Evolutionary conservation across 352 stramenopile genomes (phyloP).

Genomic region (Phytopythium litorale): DNA sequence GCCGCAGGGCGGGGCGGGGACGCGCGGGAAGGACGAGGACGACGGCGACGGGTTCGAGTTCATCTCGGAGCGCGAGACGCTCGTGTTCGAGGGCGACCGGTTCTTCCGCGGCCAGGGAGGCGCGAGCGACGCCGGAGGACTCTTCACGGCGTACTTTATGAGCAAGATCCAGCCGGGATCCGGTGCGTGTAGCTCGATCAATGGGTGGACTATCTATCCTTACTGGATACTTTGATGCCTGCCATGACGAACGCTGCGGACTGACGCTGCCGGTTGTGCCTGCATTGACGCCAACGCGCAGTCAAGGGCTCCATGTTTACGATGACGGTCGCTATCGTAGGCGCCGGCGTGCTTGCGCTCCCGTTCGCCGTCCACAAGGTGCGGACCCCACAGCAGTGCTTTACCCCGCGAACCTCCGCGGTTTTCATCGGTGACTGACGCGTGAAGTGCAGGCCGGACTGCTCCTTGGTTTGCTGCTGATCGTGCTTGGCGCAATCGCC

Average conservation of each 20-base stretch:
- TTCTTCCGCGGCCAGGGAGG: constrained; percentile 25
- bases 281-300: constrained; percentile 10
- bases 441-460: constrained; percentile 33
- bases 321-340: constrained; percentile 86
- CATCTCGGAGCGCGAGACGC: constrained; percentile 71
- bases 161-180: constrained; percentile 84
- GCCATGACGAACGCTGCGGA: no score
- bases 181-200: constrained; percentile 40
- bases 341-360: constrained; percentile 74
- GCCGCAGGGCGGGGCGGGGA: neutral
- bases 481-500: constrained; percentile 55
- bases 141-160: constrained; percentile 73
- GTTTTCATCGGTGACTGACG: neutral
- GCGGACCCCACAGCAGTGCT: neutral
- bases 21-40: neutral
- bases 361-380: constrained; percentile 78
- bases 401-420: neutral
- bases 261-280: neutral
- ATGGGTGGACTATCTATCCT: no score
- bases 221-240: no score
- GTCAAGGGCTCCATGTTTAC: constrained; percentile 91
- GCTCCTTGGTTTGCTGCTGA: constrained; percentile 65
- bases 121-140: constrained; percentile 28
- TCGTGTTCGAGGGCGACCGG: constrained; percentile 65
- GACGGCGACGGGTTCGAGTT: constrained; percentile 53